Base-by-base conservation (phyloP, 768 basidiomycete genomes). In the Lenzites betulinus region DNA sequence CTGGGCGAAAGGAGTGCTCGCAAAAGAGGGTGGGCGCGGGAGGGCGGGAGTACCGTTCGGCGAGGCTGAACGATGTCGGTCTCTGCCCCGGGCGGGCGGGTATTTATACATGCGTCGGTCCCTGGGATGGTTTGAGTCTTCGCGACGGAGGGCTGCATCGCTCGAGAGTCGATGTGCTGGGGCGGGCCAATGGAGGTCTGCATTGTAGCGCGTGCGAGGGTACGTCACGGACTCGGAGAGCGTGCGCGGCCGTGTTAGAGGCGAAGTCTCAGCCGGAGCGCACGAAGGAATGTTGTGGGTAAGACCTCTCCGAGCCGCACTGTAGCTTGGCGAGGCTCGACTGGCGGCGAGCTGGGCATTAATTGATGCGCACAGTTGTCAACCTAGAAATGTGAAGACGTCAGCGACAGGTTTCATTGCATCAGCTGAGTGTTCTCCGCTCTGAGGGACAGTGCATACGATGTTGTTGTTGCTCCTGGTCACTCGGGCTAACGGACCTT, bases 1-100 rank as follows among this genome's bases (percentile, higher is more conserved):
- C n/a, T n/a, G n/a, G 39, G 13, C 22, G 35, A 39, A 38, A 22
- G 48, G 50, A 58, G 56, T 38, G 56, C 48, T 50, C 48, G 48
- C 56, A 50, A 39, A 43, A 38, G 36, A 38, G 20, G 33, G 48
- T 23, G 48, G 46, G 56, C n/a, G 56, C 48, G 56, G 20, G 56
- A 8, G 48, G 41, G 56, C 28, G 48, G 48, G 28, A 30, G 56
- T 20, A 58, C 48, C 56, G 56, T 58, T 58, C 56, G 48, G 50
- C n/a, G 39, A 28, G 42, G 38, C 26, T 35, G 56, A 58, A 58
- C 56, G 56, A 58, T 58, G 56, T 11, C 5, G 56, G 22, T 7
- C 16, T 5, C n/a, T n/a, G 26, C 8, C 20, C 16, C 2, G 8
- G n/a, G 18, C 5, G 7, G 16, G 11, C n/a, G 9, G 2, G n/a